Evolutionary conservation across 805 yeast genomes (phyloP).

Genomic region (Candida arabinofermentans): DNA sequence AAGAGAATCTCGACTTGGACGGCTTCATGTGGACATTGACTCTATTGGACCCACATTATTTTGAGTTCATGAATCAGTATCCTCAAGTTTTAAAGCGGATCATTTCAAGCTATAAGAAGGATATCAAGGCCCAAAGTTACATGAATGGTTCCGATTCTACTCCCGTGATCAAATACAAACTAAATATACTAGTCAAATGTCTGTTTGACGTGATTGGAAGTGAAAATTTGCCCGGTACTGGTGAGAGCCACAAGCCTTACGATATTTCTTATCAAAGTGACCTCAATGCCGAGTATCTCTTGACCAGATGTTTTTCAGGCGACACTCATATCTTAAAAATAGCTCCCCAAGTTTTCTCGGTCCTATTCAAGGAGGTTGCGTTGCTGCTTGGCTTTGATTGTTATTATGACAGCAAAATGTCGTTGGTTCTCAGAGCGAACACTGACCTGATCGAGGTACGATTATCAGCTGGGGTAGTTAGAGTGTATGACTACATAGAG

Average conservation of each 20-base stretch:
- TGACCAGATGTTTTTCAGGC: background rate
- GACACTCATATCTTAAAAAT: background rate
- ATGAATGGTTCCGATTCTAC: no score
- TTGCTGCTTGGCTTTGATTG: background rate
- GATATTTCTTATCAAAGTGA: background rate
- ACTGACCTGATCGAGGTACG: background rate
- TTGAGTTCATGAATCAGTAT: constrained; percentile 16
- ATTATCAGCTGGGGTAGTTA: no score
- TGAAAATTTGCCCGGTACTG: no score
- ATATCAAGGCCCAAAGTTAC: no score
- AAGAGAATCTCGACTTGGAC: constrained; percentile 14
- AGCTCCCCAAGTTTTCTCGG: background rate
- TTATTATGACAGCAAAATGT: background rate
- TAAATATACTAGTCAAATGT: no score
- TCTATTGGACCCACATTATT: constrained; percentile 21
- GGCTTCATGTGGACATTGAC: constrained; percentile 11
- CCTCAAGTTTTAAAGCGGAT: no score
- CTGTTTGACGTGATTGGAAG: no score
- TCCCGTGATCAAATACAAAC: no score
- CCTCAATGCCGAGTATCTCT: background rate
- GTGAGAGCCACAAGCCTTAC: no score
- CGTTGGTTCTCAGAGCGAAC: background rate
- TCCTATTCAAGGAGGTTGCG: background rate
- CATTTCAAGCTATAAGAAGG: no score
- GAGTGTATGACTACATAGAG: no score